Conservation (phyloP, 2,329 filamentous ascomycete species). For the Monosporascus sp. region DNA sequence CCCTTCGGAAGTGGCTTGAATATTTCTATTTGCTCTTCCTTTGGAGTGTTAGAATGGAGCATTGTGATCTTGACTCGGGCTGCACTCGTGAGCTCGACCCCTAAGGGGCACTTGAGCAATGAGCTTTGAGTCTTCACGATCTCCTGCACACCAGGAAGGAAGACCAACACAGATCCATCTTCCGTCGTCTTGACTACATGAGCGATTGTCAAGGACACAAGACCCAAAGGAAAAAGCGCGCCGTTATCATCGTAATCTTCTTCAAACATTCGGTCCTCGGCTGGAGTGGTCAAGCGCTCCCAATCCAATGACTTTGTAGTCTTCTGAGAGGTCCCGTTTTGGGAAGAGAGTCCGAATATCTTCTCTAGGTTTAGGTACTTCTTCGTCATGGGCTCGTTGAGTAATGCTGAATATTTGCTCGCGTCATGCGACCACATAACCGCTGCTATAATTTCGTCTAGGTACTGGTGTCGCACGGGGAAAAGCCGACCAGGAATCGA, state of each 20-base stretch:
- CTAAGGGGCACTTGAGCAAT: slow-evolving; percentile 24
- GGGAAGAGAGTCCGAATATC: neutral
- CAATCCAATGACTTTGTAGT: too few species aligned
- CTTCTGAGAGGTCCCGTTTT: too few species aligned
- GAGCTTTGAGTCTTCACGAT: slow-evolving; percentile 22
- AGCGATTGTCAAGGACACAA: slow-evolving; percentile 37
- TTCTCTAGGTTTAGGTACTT: too few species aligned
- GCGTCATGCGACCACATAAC: neutral
- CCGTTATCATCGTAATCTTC: neutral
- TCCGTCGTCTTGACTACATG: slow-evolving; percentile 37
- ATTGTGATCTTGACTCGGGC: slow-evolving; percentile 35
- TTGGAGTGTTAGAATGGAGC: slow-evolving; percentile 40
- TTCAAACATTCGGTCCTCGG: neutral
- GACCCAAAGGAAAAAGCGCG: slow-evolving; percentile 29
- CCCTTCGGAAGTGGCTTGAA: slow-evolving; percentile 32
- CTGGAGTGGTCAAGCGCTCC: too few species aligned
- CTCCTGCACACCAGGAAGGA: slow-evolving; percentile 39
- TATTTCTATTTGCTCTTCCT: slow-evolving; percentile 34
- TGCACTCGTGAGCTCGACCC: slow-evolving; percentile 34
- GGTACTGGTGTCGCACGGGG: neutral
- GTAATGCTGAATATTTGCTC: too few species aligned
- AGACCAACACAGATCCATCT: slow-evolving; percentile 41
- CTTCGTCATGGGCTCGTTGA: too few species aligned
- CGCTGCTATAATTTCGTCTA: neutral
- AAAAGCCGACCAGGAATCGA: slow-evolving; percentile 4